Evolutionary conservation across 345 rosid genomes (phyloP).

Genomic region (Dipteronia dyeriana): DNA sequence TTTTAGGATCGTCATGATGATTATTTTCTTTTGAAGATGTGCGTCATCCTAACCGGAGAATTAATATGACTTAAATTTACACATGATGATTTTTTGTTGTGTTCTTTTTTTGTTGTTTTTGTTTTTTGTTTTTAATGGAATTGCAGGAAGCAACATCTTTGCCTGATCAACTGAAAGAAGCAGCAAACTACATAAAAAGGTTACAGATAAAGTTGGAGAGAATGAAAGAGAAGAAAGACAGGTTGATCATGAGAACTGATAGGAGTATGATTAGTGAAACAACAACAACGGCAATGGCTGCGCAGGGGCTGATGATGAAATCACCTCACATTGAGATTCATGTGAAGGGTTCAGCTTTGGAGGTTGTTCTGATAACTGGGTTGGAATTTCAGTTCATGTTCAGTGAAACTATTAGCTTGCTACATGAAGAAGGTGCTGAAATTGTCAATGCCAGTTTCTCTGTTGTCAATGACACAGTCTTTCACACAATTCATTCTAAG

Average conservation of each 20-base stretch:
- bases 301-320: neutral
- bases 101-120: neutral
- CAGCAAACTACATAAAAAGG: slow-evolving; percentile 58
- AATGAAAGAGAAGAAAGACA: slow-evolving; percentile 52
- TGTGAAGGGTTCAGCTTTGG: slow-evolving; percentile 39
- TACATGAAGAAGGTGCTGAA: slow-evolving; percentile 52
- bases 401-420: slow-evolving; percentile 38
- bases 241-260: slow-evolving; percentile 21
- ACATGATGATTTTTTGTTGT: neutral
- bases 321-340: slow-evolving; percentile 38
- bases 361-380: slow-evolving; percentile 44
- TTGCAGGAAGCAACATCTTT: slow-evolving; percentile 44
- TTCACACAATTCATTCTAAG: slow-evolving; percentile 45
- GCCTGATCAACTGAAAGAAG: slow-evolving; percentile 60
- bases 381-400: slow-evolving; percentile 41
- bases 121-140: neutral
- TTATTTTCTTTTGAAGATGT: no score
- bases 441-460: slow-evolving; percentile 43
- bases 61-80: neutral
- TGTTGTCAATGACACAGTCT: slow-evolving; percentile 33
- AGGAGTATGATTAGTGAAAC: neutral
- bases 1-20: neutral
- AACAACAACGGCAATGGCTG: neutral
- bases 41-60: neutral
- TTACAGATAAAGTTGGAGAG: slow-evolving; percentile 53